Percentiles rank a stretch among this genome's conserved stretches.
Conservation (phyloP, 2,329 filamentous ascomycete genomes). For the Chrysoporthe puriensis region DNA sequence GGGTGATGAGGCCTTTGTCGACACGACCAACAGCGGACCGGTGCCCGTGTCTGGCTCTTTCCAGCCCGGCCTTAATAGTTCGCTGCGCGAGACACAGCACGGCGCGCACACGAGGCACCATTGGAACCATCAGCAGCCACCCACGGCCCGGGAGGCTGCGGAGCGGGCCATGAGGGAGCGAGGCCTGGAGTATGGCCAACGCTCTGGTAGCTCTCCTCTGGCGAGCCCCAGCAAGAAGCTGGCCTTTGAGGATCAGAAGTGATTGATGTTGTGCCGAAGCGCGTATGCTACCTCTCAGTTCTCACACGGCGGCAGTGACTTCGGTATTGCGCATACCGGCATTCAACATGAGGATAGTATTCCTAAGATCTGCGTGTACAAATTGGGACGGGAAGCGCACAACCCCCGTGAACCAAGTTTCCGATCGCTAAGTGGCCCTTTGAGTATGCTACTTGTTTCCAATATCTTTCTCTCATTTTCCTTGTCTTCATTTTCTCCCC, state of each 20-base stretch:
- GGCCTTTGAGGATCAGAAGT: constrained; percentile 60
- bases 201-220: constrained; percentile 43
- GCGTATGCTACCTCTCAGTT: not conserved
- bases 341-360: not conserved
- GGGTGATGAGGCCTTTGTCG: constrained; percentile 61
- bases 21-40: constrained; percentile 65
- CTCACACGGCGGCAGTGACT: not conserved
- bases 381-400: not conserved
- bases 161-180: constrained; percentile 67
- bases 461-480: not conserved
- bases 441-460: not conserved
- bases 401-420: not conserved
- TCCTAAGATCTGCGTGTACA: not conserved
- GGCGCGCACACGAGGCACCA: constrained; percentile 29
- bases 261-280: constrained; percentile 4
- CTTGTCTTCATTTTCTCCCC: not conserved
- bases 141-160: constrained; percentile 55
- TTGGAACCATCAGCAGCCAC: constrained; percentile 38
- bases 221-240: constrained; percentile 55
- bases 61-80: constrained; percentile 42
- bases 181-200: constrained; percentile 54
- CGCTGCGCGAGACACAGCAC: constrained; percentile 42
- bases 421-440: not conserved
- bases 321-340: not conserved
- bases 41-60: constrained; percentile 47